phyloP scores from a whole-genome alignment of 2,329 filamentous ascomycete genomes.

The Nectriaceae sp. region DNA sequence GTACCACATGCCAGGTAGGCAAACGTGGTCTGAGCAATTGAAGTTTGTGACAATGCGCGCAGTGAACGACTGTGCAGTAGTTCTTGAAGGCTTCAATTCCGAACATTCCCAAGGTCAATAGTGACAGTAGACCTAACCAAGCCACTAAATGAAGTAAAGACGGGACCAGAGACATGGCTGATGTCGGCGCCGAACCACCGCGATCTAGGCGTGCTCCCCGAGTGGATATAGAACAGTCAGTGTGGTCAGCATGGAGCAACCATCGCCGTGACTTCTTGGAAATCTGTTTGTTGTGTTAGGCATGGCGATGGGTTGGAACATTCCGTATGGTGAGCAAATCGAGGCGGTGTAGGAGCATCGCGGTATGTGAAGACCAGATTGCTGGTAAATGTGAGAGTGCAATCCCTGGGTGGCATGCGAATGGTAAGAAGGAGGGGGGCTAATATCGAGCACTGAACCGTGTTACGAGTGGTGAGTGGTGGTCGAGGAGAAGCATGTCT shows the following conservation, averaged over 20 bases:
- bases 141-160: conserved; percentile 16
- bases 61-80: conserved; percentile 22
- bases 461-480: conserved; percentile 14
- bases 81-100: conserved; percentile 14
- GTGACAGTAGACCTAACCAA: not conserved
- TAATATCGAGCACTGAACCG: conserved; percentile 6
- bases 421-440: conserved; percentile 6
- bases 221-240: conserved; percentile 6
- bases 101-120: no score
- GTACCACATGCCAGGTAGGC: conserved; percentile 11
- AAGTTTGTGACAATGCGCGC: conserved; percentile 22
- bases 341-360: conserved; percentile 7
- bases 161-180: conserved; percentile 17
- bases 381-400: conserved; percentile 3
- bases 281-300: not conserved
- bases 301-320: not conserved
- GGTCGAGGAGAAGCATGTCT: conserved; percentile 19
- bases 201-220: conserved; percentile 22
- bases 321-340: not conserved
- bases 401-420: not conserved
- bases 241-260: conserved; percentile 10
- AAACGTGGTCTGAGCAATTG: conserved; percentile 14
- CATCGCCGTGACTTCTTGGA: not conserved
- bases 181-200: conserved; percentile 18
- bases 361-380: conserved; percentile 1